phyloP scores from a whole-genome alignment of 331 rosid genomes.

The Malus hybrid region DNA sequence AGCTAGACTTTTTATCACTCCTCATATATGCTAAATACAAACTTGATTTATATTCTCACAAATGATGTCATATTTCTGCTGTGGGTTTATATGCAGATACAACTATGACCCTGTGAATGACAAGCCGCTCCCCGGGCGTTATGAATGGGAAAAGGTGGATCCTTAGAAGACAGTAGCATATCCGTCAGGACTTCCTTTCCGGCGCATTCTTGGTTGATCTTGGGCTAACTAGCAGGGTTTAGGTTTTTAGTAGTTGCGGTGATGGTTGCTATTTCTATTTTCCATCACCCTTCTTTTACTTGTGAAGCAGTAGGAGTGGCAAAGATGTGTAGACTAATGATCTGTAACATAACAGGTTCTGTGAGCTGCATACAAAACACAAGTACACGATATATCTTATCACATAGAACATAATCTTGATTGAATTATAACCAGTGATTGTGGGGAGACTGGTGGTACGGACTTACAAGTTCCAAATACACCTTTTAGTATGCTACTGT shows the following conservation, averaged over 20 bases:
- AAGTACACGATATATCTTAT: too few relatives aligned
- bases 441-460: too few relatives aligned
- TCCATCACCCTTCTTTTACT: conserved; percentile 76
- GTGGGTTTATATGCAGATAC: conserved; percentile 60
- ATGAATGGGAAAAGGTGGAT: conserved; percentile 69
- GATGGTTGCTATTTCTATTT: conserved; percentile 82
- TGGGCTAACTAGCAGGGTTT: conserved; percentile 44
- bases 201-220: conserved; percentile 28
- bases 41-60: too few relatives aligned
- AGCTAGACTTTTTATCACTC: background rate
- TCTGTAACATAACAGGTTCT: conserved; percentile 89
- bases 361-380: conserved; percentile 12
- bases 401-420: too few relatives aligned
- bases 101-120: conserved; percentile 86
- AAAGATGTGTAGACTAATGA: conserved; percentile 82
- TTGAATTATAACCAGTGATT: too few relatives aligned
- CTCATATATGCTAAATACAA: background rate
- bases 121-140: conserved; percentile 83
- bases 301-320: conserved; percentile 86
- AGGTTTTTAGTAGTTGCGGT: conserved; percentile 53
- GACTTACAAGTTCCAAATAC: too few relatives aligned
- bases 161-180: conserved; percentile 28
- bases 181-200: conserved; percentile 39
- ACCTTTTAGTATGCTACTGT: too few relatives aligned
- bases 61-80: background rate